Conservation (phyloP, 805 yeast genomes). For the Candida nonsorbophila region DNA sequence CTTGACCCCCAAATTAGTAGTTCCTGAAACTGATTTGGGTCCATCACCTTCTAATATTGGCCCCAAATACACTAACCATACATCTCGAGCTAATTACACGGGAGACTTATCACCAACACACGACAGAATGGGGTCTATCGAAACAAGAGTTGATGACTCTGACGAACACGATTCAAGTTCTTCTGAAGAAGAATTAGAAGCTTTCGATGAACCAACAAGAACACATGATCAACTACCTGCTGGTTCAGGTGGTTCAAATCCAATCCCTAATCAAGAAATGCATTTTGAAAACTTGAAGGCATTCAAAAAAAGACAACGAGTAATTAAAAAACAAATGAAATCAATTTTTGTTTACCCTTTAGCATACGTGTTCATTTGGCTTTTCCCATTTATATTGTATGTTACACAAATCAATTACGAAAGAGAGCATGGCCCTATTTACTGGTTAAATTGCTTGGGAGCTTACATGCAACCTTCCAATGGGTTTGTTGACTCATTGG, state of each 20-base stretch:
- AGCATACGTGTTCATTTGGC: slow-evolving; percentile 77
- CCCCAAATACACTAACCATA: slow-evolving; percentile 4
- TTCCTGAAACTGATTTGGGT: slow-evolving; percentile 15
- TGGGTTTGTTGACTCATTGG: slow-evolving; percentile 71
- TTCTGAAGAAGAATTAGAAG: no score
- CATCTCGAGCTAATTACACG: no score
- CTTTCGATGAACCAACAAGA: no score
- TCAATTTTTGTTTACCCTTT: slow-evolving; percentile 80
- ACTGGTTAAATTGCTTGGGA: slow-evolving; percentile 62
- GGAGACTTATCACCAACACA: neutral
- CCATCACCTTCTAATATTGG: slow-evolving; percentile 1
- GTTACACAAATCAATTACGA: slow-evolving; percentile 50
- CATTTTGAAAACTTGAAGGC: slow-evolving; percentile 57
- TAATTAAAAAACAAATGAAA: slow-evolving; percentile 73
- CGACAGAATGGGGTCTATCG: no score
- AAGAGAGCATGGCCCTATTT: slow-evolving; percentile 43
- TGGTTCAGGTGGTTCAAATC: neutral
- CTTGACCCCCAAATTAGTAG: slow-evolving; percentile 19
- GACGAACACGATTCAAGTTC: no score
- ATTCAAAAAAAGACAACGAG: slow-evolving; percentile 57
- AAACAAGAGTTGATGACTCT: no score
- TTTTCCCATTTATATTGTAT: slow-evolving; percentile 69
- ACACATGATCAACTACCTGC: neutral
- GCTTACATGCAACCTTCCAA: slow-evolving; percentile 78
- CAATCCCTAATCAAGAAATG: slow-evolving; percentile 26